Base-by-base conservation (phyloP, 345 rosid species). In the Acer yangbiense region DNA sequence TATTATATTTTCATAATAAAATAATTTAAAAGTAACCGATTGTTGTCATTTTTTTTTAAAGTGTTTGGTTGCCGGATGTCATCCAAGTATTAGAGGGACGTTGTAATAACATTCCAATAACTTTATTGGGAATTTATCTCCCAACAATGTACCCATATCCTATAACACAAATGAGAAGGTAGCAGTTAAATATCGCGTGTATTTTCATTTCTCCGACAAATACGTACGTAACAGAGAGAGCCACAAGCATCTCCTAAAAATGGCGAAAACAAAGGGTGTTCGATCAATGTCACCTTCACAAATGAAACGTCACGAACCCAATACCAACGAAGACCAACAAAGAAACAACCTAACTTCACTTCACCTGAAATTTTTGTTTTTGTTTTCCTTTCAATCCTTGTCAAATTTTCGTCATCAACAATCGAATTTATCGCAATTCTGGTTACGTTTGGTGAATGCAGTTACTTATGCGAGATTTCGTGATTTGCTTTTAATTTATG, bases 201-300 rank as follows among this genome's bases (percentile, higher is more conserved):
- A 64, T n/a, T 39, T 58, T 13, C 7, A 1, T 8, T 8, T 46
- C 48, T 23, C 68, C 60, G 69, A 69, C 68, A 73, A 73, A 61
- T 14, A 20, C 76, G 72, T 55, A 39, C 57, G 63, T 41, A 68
- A 46, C 77, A 68, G 77, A 79, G 79, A 76, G 61, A 86, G 80
- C 85, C 82, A 79, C 79, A 82, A 79, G 86, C 83, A 25, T 46
- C 84, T 72, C 65, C 16, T 44, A 69, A 57, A 23, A 66, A 71
- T 76, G 86, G 83, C 79, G 82, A 75, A 32, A 83, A 64, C 73
- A 43, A 58, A 69, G 83, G 81, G 35, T 11, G 52, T 68, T 60
- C 73, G 25, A 52, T 71, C 67, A 68, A 67, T 76, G 74, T 29
- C 74, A 66, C 9, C 71, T 52, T 67, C 79, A 57, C 66, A 54